Conservation (phyloP, 2,329 filamentous ascomycete species). For the Ophiostoma perfectum region DNA sequence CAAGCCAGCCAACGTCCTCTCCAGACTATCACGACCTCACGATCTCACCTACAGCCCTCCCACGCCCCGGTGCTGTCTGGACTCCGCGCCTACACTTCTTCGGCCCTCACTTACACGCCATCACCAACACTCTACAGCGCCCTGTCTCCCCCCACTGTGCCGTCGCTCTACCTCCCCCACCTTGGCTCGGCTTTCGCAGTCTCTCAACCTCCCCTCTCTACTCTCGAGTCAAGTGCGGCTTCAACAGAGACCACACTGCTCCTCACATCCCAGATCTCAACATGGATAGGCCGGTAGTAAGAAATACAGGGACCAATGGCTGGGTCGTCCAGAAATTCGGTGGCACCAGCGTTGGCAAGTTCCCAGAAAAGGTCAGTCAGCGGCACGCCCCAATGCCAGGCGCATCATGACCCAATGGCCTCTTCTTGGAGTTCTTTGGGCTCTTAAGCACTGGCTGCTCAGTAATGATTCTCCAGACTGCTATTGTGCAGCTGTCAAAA, state of each 20-base stretch:
- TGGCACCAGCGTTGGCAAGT: constrained; percentile 55
- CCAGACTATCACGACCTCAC: constrained; percentile 3
- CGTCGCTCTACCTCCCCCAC: not conserved
- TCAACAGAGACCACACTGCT: not conserved
- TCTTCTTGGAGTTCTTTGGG: not conserved
- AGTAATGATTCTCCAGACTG: too few species aligned
- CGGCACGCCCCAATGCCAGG: not conserved
- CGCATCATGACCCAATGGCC: not conserved
- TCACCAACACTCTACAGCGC: not conserved
- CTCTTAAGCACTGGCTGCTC: not conserved
- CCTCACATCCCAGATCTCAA: constrained; percentile 9
- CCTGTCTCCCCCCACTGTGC: not conserved
- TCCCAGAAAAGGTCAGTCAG: constrained; percentile 44
- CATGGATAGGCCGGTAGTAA: constrained; percentile 24
- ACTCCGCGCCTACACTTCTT: not conserved
- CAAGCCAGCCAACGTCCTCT: not conserved
- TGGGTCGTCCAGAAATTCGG: constrained; percentile 61
- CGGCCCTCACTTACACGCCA: not conserved
- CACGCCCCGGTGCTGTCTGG: not conserved
- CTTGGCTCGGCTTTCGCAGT: not conserved
- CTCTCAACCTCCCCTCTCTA: not conserved
- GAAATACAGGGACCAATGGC: constrained; percentile 21
- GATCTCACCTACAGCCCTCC: not conserved
- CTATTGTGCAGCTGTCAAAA: too few species aligned
- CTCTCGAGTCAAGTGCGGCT: not conserved